A percentile compares a stretch with the other conserved stretches of the same genome.
phyloP scores from a whole-genome alignment of 2,329 filamentous ascomycete species.

The Fusarium luffae region DNA sequence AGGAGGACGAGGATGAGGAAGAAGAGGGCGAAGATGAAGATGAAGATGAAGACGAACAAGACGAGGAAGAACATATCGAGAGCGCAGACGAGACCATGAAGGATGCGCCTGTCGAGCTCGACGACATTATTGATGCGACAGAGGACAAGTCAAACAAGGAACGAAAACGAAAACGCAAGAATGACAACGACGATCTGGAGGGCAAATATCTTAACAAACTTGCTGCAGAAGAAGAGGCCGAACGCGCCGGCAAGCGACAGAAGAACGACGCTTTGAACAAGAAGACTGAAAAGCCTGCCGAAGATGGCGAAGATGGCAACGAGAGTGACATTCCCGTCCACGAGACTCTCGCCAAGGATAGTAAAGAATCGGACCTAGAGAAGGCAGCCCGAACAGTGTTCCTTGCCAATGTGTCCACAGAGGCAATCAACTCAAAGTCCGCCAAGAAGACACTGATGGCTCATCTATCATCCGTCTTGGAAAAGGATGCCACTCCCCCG shows the following conservation, averaged over 20 bases:
- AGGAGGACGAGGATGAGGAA: constrained; percentile 41
- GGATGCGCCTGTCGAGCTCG: constrained; percentile 50
- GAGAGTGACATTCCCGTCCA: constrained; percentile 63
- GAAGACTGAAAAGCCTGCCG: constrained; percentile 47
- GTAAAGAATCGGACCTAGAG: constrained; percentile 73
- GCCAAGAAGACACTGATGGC: constrained; percentile 80
- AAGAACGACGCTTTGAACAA: constrained; percentile 53
- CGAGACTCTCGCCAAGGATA: constrained; percentile 65
- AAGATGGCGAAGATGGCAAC: constrained; percentile 60
- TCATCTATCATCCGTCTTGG: constrained; percentile 82
- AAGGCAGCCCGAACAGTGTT: constrained; percentile 93
- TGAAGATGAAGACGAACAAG: constrained; percentile 38
- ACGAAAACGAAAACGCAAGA: constrained; percentile 73
- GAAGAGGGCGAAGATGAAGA: constrained; percentile 28
- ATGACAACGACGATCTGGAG: constrained; percentile 77
- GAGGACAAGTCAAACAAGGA: constrained; percentile 55
- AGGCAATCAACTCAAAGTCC: constrained; percentile 83
- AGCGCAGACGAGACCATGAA: constrained; percentile 53
- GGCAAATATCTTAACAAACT: constrained; percentile 75
- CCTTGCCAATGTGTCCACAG: constrained; percentile 86
- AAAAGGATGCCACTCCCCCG: constrained; percentile 60
- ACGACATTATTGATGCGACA: constrained; percentile 50
- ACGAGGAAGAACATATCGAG: constrained; percentile 53
- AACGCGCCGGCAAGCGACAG: constrained; percentile 65
- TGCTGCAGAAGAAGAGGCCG: constrained; percentile 67